phyloP scores from a whole-genome alignment of 169 alveolate genomes.

The Babesia bovis region DNA sequence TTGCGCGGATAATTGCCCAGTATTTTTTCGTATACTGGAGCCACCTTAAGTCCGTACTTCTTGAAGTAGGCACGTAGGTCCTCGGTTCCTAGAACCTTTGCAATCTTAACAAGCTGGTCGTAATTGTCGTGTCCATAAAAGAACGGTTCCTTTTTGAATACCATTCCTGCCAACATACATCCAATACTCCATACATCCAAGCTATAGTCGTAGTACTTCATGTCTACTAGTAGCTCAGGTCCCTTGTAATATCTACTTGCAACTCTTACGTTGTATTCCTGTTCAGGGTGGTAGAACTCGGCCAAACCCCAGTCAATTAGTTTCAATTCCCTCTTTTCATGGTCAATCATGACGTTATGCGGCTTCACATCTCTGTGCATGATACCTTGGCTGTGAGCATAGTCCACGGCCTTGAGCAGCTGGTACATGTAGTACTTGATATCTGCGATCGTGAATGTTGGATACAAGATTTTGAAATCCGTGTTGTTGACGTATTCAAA shows the following conservation, averaged over 20 bases:
- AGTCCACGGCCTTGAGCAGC: conserved; percentile 93
- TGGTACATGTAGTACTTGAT: conserved; percentile 93
- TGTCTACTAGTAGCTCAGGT: conserved; percentile 96
- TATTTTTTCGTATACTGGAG: conserved; percentile 83
- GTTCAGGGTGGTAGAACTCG: conserved; percentile 97
- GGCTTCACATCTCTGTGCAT: conserved; percentile 97
- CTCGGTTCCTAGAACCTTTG: conserved; percentile 95
- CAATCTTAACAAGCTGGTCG: conserved; percentile 97
- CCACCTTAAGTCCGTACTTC: conserved; percentile 85
- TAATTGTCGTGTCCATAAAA: conserved; percentile 91
- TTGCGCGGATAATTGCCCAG: conserved; percentile 87
- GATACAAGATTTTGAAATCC: conserved; percentile 91
- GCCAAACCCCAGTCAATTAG: conserved; percentile 99
- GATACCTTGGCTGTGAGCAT: conserved; percentile 97
- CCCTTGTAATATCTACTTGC: conserved; percentile 97
- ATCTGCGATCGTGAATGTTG: conserved; percentile 91
- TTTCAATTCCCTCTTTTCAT: conserved; percentile 85
- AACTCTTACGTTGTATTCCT: conserved; percentile 97
- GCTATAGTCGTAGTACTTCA: conserved; percentile 94
- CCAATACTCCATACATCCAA: conserved; percentile 99
- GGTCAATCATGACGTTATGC: conserved; percentile 96
- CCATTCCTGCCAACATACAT: conserved; percentile 95
- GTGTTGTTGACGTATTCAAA: conserved; percentile 87
- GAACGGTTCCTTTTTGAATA: conserved; percentile 83
- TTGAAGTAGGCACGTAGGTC: conserved; percentile 87